These are phyloP conservation scores for Intubia oerlemansii DNA, from an alignment of 2,329 filamentous ascomycete species.

Conservation along the genomic window DNA sequence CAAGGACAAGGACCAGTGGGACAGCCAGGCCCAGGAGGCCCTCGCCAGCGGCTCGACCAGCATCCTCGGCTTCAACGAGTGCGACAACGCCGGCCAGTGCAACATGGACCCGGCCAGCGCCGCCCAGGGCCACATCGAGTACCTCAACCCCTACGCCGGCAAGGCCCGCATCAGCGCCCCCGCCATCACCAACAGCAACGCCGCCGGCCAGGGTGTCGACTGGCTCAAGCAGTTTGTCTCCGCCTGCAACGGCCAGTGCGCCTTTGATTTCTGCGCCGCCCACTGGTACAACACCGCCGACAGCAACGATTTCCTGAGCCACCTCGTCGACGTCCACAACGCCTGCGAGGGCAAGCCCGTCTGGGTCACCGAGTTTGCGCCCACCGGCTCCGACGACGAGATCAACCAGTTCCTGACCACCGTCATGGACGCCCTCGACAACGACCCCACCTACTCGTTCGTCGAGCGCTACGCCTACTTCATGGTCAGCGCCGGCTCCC, in stretches of 20 bases:
- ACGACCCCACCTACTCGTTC: conserved; percentile 21
- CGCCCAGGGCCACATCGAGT: conserved; percentile 28
- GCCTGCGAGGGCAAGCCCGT: conserved; percentile 29
- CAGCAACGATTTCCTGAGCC: conserved; percentile 28
- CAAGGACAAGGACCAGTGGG: conserved; percentile 27
- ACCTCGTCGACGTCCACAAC: conserved; percentile 25
- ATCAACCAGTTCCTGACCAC: conserved; percentile 25
- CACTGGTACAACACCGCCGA: conserved; percentile 40
- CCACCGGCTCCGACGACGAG: conserved; percentile 21
- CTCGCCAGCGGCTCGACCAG: conserved; percentile 31
- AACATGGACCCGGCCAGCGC: conserved; percentile 31
- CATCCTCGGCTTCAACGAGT: conserved; percentile 53
- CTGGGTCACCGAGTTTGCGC: conserved; percentile 45
- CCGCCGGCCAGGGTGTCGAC: conserved; percentile 25
- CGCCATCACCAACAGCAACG: conserved; percentile 37
- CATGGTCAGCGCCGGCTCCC: conserved; percentile 21
- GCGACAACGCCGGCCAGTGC: conserved; percentile 37
- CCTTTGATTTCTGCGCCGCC: conserved; percentile 36
- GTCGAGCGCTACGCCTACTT: conserved; percentile 37
- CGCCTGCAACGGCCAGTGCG: conserved; percentile 28
- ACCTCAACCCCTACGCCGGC: conserved; percentile 32
- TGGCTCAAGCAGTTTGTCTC: conserved; percentile 32
- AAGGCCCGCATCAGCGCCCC: conserved; percentile 34
- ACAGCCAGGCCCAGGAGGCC: conserved; percentile 23
- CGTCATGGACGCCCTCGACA: conserved; percentile 26